phyloP scores from a whole-genome alignment of 495 filamentous ascomycete genomes.

The Aspergillus biplanus region DNA sequence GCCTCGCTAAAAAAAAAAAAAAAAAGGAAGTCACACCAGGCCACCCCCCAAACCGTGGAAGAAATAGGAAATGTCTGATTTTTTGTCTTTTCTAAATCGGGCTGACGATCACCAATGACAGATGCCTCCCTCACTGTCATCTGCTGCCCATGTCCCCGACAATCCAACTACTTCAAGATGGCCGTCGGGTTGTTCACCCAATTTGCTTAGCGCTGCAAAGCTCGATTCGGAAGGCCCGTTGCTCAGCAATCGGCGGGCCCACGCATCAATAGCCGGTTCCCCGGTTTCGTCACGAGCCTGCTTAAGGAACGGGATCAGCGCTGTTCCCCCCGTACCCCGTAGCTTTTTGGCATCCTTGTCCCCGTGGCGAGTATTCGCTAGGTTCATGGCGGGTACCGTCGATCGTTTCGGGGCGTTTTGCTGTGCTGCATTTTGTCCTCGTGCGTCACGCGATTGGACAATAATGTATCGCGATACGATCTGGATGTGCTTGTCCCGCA shows the following conservation, averaged over 20 bases:
- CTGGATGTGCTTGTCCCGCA: constrained; percentile 94
- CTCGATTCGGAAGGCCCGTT: constrained; percentile 47
- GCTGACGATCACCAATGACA: constrained; percentile 58
- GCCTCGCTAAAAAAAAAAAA: background rate
- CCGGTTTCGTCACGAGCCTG: constrained; percentile 95
- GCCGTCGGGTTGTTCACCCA: constrained; percentile 63
- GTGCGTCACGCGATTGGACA: constrained; percentile 60
- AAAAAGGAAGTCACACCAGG: background rate
- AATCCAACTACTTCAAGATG: constrained; percentile 75
- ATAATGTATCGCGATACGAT: constrained; percentile 97
- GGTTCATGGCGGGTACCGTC: constrained; percentile 55
- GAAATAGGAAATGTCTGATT: background rate
- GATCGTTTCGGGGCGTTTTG: constrained; percentile 45
- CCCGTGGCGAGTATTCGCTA: constrained; percentile 63
- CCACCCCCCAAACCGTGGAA: background rate
- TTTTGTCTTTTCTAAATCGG: background rate
- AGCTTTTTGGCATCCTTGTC: constrained; percentile 58
- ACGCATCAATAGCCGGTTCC: constrained; percentile 84
- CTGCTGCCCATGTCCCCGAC: constrained; percentile 82
- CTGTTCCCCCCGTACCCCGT: constrained; percentile 89
- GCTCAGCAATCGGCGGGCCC: constrained; percentile 76
- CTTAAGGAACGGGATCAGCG: constrained; percentile 90
- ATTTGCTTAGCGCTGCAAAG: constrained; percentile 62
- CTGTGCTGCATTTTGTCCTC: constrained; percentile 42
- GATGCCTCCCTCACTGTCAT: constrained; percentile 78